Conservation (phyloP, 2,329 filamentous ascomycete genomes). For the Aspergillus sp. region DNA sequence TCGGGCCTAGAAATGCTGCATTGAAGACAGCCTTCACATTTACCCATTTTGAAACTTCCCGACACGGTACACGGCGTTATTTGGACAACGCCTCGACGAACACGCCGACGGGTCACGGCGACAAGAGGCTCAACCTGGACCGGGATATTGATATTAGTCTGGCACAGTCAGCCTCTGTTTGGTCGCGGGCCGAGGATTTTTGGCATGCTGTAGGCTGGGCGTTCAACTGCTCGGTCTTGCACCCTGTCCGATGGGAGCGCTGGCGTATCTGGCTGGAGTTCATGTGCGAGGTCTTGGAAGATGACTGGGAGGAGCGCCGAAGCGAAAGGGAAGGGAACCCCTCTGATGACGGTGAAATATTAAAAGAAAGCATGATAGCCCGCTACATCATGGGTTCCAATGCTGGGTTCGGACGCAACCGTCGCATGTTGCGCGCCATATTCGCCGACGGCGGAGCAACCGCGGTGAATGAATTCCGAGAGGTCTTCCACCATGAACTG, state of each 20-base stretch:
- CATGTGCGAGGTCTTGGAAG: conserved; percentile 54
- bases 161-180: conserved; percentile 67
- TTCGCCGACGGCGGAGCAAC: conserved; percentile 46
- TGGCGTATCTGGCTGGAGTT: conserved; percentile 81
- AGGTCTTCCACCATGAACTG: conserved; percentile 48
- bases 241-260: conserved; percentile 73
- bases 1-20: conserved; percentile 69
- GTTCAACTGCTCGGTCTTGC: conserved; percentile 78
- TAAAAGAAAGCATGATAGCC: conserved; percentile 44
- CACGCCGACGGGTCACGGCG: conserved; percentile 26
- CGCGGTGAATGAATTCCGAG: conserved; percentile 43
- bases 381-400: conserved; percentile 39
- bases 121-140: conserved; percentile 56
- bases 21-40: conserved; percentile 75
- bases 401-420: conserved; percentile 33
- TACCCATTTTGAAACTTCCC: conserved; percentile 37
- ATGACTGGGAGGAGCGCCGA: conserved; percentile 43
- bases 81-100: conserved; percentile 20
- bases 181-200: conserved; percentile 77
- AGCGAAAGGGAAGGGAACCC: conserved; percentile 14
- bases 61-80: conserved; percentile 30
- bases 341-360: conserved; percentile 13
- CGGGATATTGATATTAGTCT: conserved; percentile 39
- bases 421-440: conserved; percentile 47
- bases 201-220: conserved; percentile 90